phyloP scores from a whole-genome alignment of 2,329 filamentous ascomycete genomes.

The Plenodomus biglobosus region DNA sequence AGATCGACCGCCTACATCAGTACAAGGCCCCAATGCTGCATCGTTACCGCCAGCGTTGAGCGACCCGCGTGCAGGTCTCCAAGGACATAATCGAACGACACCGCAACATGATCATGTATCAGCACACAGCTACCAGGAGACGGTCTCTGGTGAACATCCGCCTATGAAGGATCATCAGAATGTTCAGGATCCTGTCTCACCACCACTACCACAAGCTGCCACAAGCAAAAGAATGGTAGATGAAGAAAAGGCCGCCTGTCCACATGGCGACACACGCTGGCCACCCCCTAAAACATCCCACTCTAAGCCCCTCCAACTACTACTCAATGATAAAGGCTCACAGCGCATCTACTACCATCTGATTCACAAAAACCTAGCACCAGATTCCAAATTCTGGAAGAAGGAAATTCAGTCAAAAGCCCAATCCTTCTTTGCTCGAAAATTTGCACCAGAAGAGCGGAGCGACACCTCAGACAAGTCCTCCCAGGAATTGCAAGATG shows the following conservation, averaged over 20 bases:
- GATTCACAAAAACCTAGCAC: slow-evolving; percentile 3
- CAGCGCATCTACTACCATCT: slow-evolving; percentile 7
- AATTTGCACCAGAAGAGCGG: neutral
- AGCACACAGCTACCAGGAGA: no score
- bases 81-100: no score
- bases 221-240: neutral
- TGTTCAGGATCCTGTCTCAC: neutral
- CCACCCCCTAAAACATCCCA: slow-evolving; percentile 1
- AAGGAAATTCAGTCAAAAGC: neutral
- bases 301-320: neutral
- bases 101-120: no score
- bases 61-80: no score
- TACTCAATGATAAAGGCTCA: neutral
- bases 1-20: neutral
- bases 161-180: no score
- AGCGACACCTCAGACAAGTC: neutral
- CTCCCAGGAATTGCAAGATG: neutral
- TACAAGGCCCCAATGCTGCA: neutral
- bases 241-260: neutral
- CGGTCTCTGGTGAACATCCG: no score
- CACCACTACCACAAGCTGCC: neutral
- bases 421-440: neutral
- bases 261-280: slow-evolving; percentile 4
- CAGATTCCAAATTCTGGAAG: slow-evolving; percentile 5
- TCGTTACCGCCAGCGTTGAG: neutral